Percentiles rank a stretch among this genome's conserved stretches.
These are phyloP conservation scores for Exophiala mesophila DNA, from an alignment of 2,329 filamentous ascomycete genomes.

Conservation along the genomic window DNA sequence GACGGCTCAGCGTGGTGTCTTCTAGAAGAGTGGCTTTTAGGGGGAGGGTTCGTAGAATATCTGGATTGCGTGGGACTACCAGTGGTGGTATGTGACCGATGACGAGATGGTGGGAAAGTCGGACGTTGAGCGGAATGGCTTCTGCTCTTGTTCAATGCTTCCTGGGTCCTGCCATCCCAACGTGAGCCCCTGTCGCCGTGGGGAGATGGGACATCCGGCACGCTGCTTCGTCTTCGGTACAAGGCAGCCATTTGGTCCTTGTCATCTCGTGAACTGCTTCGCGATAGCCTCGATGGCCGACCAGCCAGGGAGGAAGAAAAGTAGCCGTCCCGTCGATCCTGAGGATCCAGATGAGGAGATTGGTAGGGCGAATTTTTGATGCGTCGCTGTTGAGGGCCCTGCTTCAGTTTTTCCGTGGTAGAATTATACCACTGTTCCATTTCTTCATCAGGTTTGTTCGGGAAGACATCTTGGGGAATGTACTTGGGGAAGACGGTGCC, in stretches of 20 bases:
- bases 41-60: constrained; percentile 2
- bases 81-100: constrained; percentile 21
- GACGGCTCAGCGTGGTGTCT: constrained; percentile 10
- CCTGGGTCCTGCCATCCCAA: constrained; percentile 11
- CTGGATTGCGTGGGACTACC: constrained; percentile 2
- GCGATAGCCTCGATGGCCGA: constrained; percentile 9
- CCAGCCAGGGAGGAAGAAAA: constrained; percentile 16
- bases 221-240: constrained; percentile 22
- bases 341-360: constrained; percentile 28
- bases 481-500: constrained; percentile 58
- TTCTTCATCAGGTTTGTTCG: constrained; percentile 66
- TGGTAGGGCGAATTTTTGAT: constrained; percentile 28
- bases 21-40: constrained; percentile 10
- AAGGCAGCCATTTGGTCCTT: constrained; percentile 13
- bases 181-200: constrained; percentile 17
- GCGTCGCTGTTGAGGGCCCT: constrained; percentile 50
- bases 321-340: constrained; percentile 23
- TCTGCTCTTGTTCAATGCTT: constrained; percentile 16
- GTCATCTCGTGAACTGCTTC: constrained; percentile 20
- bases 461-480: constrained; percentile 66
- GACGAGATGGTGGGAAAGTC: constrained; percentile 13
- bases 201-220: constrained; percentile 23
- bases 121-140: constrained; percentile 25
- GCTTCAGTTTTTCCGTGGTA: constrained; percentile 65
- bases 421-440: constrained; percentile 81